Evolutionary conservation across 306 rosid genomes (phyloP).

Genomic region (Sphenostylis stenocarpa): DNA sequence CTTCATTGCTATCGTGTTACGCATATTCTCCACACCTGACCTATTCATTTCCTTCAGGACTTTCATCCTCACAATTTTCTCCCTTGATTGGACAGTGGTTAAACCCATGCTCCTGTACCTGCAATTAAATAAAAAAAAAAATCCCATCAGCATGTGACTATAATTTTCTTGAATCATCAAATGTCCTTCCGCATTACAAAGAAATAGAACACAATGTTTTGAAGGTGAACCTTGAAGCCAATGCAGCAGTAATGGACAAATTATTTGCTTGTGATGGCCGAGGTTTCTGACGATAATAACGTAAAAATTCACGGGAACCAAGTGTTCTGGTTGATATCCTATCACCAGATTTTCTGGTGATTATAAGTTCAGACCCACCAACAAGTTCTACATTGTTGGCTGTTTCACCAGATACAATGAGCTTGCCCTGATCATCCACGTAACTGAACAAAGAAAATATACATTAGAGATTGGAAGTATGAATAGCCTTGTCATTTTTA

Average conservation of each 20-base stretch:
- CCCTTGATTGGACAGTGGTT: constrained; percentile 80
- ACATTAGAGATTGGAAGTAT: constrained; percentile 4
- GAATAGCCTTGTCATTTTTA: not conserved
- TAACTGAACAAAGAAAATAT: constrained; percentile 51
- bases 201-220: not conserved
- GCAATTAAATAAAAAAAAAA: constrained; percentile 19
- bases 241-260: constrained; percentile 61
- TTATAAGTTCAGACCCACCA: constrained; percentile 84
- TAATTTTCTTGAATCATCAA: not conserved
- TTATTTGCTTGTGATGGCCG: constrained; percentile 63
- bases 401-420: constrained; percentile 58
- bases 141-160: not conserved
- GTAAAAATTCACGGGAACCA: constrained; percentile 90
- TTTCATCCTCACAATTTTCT: constrained; percentile 80
- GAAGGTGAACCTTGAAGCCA: constrained; percentile 78
- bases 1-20: constrained; percentile 79
- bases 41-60: constrained; percentile 80
- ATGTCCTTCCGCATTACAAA: not conserved
- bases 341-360: constrained; percentile 55
- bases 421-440: constrained; percentile 73
- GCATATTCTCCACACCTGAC: constrained; percentile 87
- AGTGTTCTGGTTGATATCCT: constrained; percentile 60
- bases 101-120: constrained; percentile 97
- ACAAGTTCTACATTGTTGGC: constrained; percentile 56
- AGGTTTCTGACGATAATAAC: constrained; percentile 95